Evolutionary conservation across 441 rosid species (phyloP).

Genomic region (Croton setiger): DNA sequence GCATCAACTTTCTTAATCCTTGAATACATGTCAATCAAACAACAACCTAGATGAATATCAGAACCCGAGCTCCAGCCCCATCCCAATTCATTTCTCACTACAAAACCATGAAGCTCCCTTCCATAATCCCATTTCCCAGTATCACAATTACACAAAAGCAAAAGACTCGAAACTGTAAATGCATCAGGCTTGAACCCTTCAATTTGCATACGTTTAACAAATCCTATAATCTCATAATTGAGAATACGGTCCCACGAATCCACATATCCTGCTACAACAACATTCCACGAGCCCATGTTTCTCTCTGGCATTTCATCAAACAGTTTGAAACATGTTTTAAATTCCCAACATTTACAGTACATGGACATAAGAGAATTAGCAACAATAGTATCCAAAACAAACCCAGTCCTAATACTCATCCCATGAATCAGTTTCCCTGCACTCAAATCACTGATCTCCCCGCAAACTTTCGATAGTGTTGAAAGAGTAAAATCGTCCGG

Average conservation of each 20-base stretch:
- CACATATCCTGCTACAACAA: conserved; percentile 36
- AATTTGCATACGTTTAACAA: conserved; percentile 38
- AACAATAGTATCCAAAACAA: conserved; percentile 36
- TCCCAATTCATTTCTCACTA: conserved; percentile 36
- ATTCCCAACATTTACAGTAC: conserved; percentile 46
- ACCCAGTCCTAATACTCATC: conserved; percentile 38
- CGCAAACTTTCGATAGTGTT: conserved; percentile 40
- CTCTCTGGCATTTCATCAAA: conserved; percentile 65
- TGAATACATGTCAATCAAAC: conserved; percentile 61
- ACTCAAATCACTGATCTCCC: conserved; percentile 36
- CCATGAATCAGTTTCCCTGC: conserved; percentile 50
- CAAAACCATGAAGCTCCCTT: conserved; percentile 54
- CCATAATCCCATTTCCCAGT: conserved; percentile 34
- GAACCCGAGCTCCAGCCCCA: conserved; percentile 25
- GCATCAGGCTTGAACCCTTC: conserved; percentile 47
- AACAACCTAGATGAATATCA: conserved; percentile 48
- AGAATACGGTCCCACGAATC: conserved; percentile 22
- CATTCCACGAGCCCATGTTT: conserved; percentile 52
- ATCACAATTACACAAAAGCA: conserved; percentile 36
- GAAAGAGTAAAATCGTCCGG: conserved; percentile 54
- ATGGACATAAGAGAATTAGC: conserved; percentile 52
- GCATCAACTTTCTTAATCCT: conserved; percentile 29
- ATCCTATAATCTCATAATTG: conserved; percentile 21
- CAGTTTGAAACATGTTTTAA: conserved; percentile 31
- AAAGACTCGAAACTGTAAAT: conserved; percentile 50